Evolutionary conservation across 2,329 filamentous ascomycete genomes (phyloP), one percentile per base, ranked within the genome.

Genomic region (Fusarium sp.): DNA sequence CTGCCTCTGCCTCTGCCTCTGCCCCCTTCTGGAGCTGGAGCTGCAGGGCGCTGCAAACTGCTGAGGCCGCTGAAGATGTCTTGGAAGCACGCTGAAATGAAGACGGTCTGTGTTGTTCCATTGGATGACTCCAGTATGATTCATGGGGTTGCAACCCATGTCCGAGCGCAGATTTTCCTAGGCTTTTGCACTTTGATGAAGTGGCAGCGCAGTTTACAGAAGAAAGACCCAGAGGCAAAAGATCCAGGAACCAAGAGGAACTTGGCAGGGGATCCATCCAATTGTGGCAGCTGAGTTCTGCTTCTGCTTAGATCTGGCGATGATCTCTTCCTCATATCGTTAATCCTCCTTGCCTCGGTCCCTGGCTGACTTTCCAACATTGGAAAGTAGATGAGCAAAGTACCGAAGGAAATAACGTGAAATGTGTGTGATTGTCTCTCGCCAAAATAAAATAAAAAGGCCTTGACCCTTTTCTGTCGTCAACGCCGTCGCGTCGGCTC

Each of bases 21-120:
- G 29, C 45, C 37, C 48, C 45, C 47, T 31, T 41, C 25, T 37
- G 27, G 32, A 27, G 25, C 17, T 23, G 17, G 29, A 25, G 13
- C 43, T 32, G 25, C 53, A 42, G 52, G 53, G 57, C 61, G 53
- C 62, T 65, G 62, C 19, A 45, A 48, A 42, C 41, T 49, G 50
- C 23, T 49, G 52, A 62, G 48, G 41, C 61, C 47, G 55, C 61
- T 63, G 61, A 64, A 63, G 61, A 62, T 62, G 50, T 61, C 57
- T 57, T 48, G 27, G 29, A 45, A 63, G 43, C 21, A n/a, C 44
- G 38, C 27, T 36, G 51, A 38, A 19, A 31, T 42, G 19, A 17
- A 48, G 31, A 62, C 17, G 44, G 59, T 49, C 56, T 45, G 48
- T 63, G 59, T 63, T 41, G 59, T 60, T 46, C 38, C 35, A 57